Percentiles rank a stretch among this genome's conserved stretches.
Evolutionary conservation across 768 basidiomycete genomes (phyloP).

Genomic region (Naganishia vishniacii): DNA sequence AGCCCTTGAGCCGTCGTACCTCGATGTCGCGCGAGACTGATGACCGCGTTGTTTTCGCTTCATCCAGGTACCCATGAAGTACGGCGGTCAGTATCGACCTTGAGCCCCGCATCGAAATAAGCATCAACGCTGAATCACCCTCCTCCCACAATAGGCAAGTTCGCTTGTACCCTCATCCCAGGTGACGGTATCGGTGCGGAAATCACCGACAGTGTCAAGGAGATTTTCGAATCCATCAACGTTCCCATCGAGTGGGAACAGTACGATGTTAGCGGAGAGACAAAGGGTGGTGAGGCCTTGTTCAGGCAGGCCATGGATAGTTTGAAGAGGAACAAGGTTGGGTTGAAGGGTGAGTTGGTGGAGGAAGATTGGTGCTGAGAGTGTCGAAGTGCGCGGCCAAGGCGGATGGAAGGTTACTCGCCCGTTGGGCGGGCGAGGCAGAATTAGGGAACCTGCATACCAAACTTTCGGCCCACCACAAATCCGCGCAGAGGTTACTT

Average conservation of each 20-base stretch:
- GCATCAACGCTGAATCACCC: not conserved
- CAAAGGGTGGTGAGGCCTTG: slow-evolving; percentile 83
- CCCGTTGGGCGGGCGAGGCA: too few relatives aligned
- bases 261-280: slow-evolving; percentile 94
- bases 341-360: slow-evolving; percentile 78
- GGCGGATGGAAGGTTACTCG: too few relatives aligned
- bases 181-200: slow-evolving; percentile 97
- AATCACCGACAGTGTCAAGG: slow-evolving; percentile 96
- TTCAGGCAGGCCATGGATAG: slow-evolving; percentile 98
- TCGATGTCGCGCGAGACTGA: too few relatives aligned
- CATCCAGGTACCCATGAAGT: slow-evolving; percentile 46
- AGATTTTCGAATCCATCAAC: slow-evolving; percentile 94
- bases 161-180: slow-evolving; percentile 70
- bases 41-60: too few relatives aligned
- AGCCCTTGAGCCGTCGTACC: too few relatives aligned
- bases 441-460: too few relatives aligned
- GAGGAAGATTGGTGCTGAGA: too few relatives aligned
- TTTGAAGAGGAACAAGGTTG: slow-evolving; percentile 92
- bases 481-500: too few relatives aligned
- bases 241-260: slow-evolving; percentile 99
- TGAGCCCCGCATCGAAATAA: not conserved
- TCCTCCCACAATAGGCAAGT: not conserved
- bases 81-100: slow-evolving; percentile 54
- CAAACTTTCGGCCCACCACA: too few relatives aligned
- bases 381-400: too few relatives aligned